Conservation (phyloP, 306 rosid genomes). For the Castanospermum australe region DNA sequence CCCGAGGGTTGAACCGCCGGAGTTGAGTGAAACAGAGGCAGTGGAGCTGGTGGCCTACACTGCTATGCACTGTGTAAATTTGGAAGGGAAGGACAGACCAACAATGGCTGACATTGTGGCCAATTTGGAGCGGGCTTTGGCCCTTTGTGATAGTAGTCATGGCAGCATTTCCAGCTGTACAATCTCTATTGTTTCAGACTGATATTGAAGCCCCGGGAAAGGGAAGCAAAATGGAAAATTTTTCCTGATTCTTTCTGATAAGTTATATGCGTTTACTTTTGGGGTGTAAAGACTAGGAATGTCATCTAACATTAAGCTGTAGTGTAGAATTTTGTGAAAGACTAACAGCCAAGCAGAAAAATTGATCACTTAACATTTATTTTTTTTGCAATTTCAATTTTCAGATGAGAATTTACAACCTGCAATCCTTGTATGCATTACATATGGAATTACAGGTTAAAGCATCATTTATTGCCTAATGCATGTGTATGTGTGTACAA, state of each 20-base stretch:
- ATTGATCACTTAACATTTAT: neutral
- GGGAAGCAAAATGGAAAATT: conserved; percentile 26
- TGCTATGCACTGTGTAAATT: conserved; percentile 85
- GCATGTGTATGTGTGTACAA: neutral
- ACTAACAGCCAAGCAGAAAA: conserved; percentile 29
- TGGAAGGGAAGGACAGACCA: conserved; percentile 96
- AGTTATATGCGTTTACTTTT: conserved; percentile 26
- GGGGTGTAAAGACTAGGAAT: conserved; percentile 35
- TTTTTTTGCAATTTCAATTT: neutral
- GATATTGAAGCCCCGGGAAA: conserved; percentile 25
- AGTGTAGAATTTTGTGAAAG: conserved; percentile 35
- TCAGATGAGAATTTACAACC: neutral
- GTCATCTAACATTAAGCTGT: conserved; percentile 34
- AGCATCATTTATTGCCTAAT: neutral
- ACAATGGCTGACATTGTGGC: conserved; percentile 89
- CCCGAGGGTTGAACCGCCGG: conserved; percentile 67
- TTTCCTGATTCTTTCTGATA: conserved; percentile 32
- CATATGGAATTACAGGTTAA: neutral
- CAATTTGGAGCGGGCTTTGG: conserved; percentile 82
- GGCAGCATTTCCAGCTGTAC: conserved; percentile 88
- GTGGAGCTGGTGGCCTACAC: conserved; percentile 86
- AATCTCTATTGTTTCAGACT: conserved; percentile 72
- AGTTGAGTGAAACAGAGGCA: conserved; percentile 73
- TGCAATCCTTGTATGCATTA: neutral
- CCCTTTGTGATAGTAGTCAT: conserved; percentile 74